Percentiles rank a stretch among this genome's conserved stretches.
phyloP scores from a whole-genome alignment of 768 basidiomycete species.

The Coprinopsis cinerea region DNA sequence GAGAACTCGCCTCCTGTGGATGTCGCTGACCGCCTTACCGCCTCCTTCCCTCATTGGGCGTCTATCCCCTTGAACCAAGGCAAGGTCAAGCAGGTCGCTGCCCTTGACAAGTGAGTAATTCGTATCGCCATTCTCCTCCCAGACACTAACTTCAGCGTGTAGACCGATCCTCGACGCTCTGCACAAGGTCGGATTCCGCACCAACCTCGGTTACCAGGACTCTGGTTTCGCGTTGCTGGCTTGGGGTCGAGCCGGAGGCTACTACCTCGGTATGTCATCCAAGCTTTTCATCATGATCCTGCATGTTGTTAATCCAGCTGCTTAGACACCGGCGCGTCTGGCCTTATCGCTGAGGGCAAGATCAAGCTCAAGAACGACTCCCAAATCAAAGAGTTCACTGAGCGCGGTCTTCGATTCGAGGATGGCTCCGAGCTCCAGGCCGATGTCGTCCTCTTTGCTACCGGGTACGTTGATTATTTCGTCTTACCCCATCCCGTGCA shows the following conservation, averaged over 20 bases:
- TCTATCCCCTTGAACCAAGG: constrained; percentile 17
- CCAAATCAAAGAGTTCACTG: constrained; percentile 38
- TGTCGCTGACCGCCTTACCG: constrained; percentile 44
- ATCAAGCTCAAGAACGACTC: constrained; percentile 67
- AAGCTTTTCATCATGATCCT: no score
- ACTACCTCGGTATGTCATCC: constrained; percentile 28
- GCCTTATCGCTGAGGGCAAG: constrained; percentile 59
- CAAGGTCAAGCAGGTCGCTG: constrained; percentile 20
- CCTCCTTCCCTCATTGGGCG: constrained; percentile 38
- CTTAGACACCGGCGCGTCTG: constrained; percentile 52
- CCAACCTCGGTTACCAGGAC: constrained; percentile 33
- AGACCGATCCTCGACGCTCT: constrained; percentile 33
- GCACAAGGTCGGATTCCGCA: constrained; percentile 40
- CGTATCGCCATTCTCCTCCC: neutral
- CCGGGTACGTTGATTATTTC: constrained; percentile 37
- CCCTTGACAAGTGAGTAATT: constrained; percentile 29
- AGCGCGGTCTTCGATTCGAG: constrained; percentile 41
- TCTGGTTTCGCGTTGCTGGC: constrained; percentile 29
- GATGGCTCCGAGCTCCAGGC: constrained; percentile 41
- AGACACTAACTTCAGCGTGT: neutral
- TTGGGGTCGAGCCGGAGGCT: constrained; percentile 30
- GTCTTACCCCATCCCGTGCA: neutral
- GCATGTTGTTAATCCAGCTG: no score
- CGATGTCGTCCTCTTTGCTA: constrained; percentile 56
- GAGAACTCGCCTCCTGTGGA: constrained; percentile 46